Base-by-base conservation (phyloP, 768 basidiomycete genomes). In the Coprinellus micaceus region DNA sequence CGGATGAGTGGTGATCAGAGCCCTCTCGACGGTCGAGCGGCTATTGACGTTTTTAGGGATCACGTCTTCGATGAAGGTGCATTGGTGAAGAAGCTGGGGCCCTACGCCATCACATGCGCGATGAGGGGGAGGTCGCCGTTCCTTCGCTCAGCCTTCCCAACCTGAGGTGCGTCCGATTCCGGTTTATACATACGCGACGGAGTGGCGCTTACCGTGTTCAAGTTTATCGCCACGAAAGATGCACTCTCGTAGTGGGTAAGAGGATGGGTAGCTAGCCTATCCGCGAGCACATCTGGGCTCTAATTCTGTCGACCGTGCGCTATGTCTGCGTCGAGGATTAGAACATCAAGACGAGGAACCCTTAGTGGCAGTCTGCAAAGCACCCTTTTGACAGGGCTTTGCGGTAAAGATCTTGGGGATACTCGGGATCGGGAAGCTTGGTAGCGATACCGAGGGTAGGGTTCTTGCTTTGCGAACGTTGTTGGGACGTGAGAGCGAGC, bases 111-210 rank as follows among this genome's bases (percentile, higher is more conserved):
- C 41, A 73, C 88, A 21, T 82, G 81, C 64, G 76, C 84, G 3
- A 87, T 87, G 85, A 73, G 86, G 50, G 86, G 88, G 61, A 72
- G 86, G 28, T 87, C 86, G 0, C 81, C 78, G 54, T 80, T 89
- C 63, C 64, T 74, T 6, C 65, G 71, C 5, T 69, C 52, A 72
- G 74, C 43, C 71, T 89, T 30, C 85, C 85, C 6, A 82, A 82
- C 47, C 74, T 89, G 43, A 77, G 74, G 71, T 76, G 44, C 6
- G 44, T n/a, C n/a, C n/a, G n/a, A n/a, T n/a, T n/a, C n/a, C n/a
- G n/a, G n/a, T n/a, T n/a, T n/a, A n/a, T n/a, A n/a, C n/a, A n/a
- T n/a, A n/a, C n/a, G n/a, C n/a, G n/a, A n/a, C n/a, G n/a, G n/a
- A n/a, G n/a, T n/a, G n/a, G n/a, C n/a, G n/a, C n/a, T n/a, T n/a